Percentiles rank a stretch among this genome's conserved stretches.
Conservation (phyloP, 495 filamentous ascomycete genomes). For the Trichoderma erinaceum region DNA sequence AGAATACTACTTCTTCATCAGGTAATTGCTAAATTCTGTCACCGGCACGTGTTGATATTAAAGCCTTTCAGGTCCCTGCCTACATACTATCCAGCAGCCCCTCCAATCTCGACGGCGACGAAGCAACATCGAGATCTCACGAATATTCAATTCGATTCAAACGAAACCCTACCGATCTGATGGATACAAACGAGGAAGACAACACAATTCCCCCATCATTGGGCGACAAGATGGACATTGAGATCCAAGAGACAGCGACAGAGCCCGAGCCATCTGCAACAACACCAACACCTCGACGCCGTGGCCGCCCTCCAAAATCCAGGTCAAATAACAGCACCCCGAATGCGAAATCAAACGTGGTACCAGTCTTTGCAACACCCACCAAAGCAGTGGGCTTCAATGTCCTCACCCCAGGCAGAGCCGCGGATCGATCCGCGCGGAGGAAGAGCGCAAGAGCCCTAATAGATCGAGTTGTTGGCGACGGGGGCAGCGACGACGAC, state of each 20-base stretch:
- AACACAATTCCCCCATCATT: neutral
- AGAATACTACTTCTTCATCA: too few relatives aligned
- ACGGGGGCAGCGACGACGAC: conserved; percentile 65
- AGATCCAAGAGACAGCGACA: conserved; percentile 4
- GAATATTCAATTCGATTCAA: neutral
- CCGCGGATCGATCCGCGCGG: conserved; percentile 73
- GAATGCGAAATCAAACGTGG: conserved; percentile 1
- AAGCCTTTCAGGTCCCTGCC: too few relatives aligned
- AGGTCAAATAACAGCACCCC: neutral
- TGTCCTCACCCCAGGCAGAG: conserved; percentile 43
- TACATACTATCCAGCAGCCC: too few relatives aligned
- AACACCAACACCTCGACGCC: conserved; percentile 3
- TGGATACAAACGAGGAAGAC: neutral
- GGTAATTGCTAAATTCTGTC: too few relatives aligned
- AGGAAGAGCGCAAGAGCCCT: conserved; percentile 75
- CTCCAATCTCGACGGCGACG: too few relatives aligned
- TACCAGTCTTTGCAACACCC: neutral
- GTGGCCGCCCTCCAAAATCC: conserved; percentile 12
- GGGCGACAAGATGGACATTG: neutral
- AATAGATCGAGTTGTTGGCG: conserved; percentile 56
- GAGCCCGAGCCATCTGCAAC: neutral
- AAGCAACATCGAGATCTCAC: too few relatives aligned
- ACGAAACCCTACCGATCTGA: neutral
- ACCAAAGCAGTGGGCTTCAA: neutral
- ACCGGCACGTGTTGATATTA: too few relatives aligned